Evolutionary conservation across 768 basidiomycete species (phyloP).

Genomic region (Psilocybe sp.): DNA sequence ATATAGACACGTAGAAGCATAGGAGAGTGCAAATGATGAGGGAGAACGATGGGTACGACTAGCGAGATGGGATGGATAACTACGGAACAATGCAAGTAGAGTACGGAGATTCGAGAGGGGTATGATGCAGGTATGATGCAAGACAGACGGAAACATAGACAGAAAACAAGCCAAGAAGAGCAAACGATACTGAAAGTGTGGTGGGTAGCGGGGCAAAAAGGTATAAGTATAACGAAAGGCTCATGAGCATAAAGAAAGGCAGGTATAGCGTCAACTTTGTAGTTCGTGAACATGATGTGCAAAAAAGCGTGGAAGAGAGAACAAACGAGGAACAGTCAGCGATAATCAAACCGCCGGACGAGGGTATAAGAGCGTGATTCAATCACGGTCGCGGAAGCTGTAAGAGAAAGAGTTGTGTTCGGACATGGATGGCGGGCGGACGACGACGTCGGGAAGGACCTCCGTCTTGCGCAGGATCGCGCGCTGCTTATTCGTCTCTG

Average conservation of each 20-base stretch:
- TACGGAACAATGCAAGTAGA: conserved; percentile 7
- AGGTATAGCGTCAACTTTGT: not conserved
- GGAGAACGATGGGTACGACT: conserved; percentile 7
- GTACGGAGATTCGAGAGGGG: conserved; percentile 6
- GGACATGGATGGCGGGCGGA: conserved; percentile 56
- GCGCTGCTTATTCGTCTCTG: conserved; percentile 62
- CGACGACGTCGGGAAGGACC: conserved; percentile 56
- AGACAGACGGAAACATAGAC: conserved; percentile 11
- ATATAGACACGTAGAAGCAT: conserved; percentile 7
- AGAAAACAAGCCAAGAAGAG: conserved; percentile 13
- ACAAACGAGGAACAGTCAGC: conserved; percentile 7
- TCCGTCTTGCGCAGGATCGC: conserved; percentile 54
- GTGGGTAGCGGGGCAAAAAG: conserved; percentile 7
- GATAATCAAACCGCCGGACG: not conserved
- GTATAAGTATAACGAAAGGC: not conserved
- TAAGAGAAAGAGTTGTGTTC: conserved; percentile 44
- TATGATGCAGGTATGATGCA: conserved; percentile 11
- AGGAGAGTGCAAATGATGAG: conserved; percentile 15
- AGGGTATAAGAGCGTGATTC: conserved; percentile 20
- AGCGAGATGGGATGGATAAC: conserved; percentile 9
- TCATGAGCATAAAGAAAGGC: not conserved
- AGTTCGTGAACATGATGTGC: not conserved
- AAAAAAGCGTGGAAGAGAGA: conserved; percentile 7
- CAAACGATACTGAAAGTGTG: conserved; percentile 5
- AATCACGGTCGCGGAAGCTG: conserved; percentile 34